Evolutionary conservation across 768 basidiomycete genomes (phyloP), one percentile per base, ranked within the genome.

Genomic region (Lactifluus volemus): DNA sequence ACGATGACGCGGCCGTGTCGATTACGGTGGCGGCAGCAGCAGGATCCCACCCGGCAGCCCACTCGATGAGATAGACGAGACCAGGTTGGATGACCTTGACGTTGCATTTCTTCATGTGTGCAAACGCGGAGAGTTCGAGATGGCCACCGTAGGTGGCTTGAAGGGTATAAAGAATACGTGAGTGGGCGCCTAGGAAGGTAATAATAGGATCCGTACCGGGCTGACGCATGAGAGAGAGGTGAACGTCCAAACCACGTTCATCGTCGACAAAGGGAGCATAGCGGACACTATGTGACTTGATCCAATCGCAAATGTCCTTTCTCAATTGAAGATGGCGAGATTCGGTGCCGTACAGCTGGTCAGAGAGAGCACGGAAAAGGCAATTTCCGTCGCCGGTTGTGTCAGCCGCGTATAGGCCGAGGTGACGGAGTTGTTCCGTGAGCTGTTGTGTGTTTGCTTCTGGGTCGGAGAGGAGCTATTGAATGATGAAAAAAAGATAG

Each of bases 81-180:
- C 89, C 91, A 0, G 94, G 93, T 69, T 96, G 94, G 55, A 95
- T 82, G 60, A 97, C 92, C 75, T 96, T 96, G 71, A 97, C 87
- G 68, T 92, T 81, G 34, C 86, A 79, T 57, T 77, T 76, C 52
- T 79, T 80, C 76, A 92, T 81, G 67, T 93, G 89, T 4, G 94
- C 86, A 71, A 94, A 96, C 0, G 92, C 92, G 17, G 88, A 89
- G n/a, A 97, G 78, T 72, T 97, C 94, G 68, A 97, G 82, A 72
- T 97, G 92, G 1, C 92, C 92, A 45, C 93, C 94, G 63, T 95
- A 96, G 2, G 93, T 95, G 32, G 83, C 89, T 88, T 38, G 38
- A 66, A 56, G 60, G 41, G 41, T 36, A 42, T 6, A 12, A 67
- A 41, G 55, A 36, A 41, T 25, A 17, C 39, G 53, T 45, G 52